Evolutionary conservation across 208 protist species (phyloP).

Genomic region (Trichomonas gallinae): DNA sequence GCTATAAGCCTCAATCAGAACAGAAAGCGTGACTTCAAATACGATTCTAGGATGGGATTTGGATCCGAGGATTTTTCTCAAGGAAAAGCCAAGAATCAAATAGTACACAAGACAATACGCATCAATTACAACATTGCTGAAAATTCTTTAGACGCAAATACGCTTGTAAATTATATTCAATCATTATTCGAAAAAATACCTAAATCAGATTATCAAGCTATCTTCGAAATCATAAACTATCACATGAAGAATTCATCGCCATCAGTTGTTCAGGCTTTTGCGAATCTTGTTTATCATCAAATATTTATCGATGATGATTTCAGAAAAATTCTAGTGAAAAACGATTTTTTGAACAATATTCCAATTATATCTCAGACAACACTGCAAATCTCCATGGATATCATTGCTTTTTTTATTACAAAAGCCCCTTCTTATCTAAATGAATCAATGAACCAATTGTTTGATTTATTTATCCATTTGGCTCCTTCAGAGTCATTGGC

Average conservation of each 20-base stretch:
- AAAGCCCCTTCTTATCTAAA: not conserved
- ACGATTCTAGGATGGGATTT: not conserved
- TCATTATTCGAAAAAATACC: not conserved
- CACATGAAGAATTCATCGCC: not conserved
- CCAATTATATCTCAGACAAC: not conserved
- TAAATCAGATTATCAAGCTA: not conserved
- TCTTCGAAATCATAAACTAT: not conserved
- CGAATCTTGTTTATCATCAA: not conserved
- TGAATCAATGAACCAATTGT: not conserved
- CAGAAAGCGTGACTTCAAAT: not conserved
- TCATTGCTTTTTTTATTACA: not conserved
- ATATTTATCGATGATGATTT: not conserved
- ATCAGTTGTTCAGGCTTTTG: not conserved
- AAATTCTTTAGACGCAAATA: not conserved
- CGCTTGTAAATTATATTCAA: not conserved
- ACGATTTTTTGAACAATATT: not conserved
- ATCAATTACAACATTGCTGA: not conserved
- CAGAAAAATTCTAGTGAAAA: not conserved
- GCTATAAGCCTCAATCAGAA: not conserved
- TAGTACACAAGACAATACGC: not conserved
- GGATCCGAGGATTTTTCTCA: not conserved
- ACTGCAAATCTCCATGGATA: not conserved
- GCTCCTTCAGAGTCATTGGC: not conserved
- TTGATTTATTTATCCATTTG: not conserved
- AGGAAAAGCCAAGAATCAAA: not conserved